These are phyloP conservation scores for Hypoxylon intermedium DNA, from an alignment of 495 filamentous ascomycete species.

Conservation along the genomic window DNA sequence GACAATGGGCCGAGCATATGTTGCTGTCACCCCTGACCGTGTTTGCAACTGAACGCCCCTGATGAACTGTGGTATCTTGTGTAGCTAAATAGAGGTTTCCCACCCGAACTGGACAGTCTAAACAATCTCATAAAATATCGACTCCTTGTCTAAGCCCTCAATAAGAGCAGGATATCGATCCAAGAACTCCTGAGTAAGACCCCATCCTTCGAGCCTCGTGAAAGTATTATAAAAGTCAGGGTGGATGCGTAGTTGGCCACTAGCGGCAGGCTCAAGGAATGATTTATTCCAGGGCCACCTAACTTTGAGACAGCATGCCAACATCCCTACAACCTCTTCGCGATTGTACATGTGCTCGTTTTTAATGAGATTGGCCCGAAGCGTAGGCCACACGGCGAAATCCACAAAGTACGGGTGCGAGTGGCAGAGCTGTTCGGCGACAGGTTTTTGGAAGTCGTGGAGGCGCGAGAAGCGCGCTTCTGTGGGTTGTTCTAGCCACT, in stretches of 20 bases:
- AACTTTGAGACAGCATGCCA: conserved; percentile 2
- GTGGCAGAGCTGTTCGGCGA: background rate
- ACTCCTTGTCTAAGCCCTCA: background rate
- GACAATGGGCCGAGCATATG: no score
- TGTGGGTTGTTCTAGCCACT: background rate
- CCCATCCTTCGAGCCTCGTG: conserved; percentile 8
- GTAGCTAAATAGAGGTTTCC: no score
- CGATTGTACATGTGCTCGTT: background rate
- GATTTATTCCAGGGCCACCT: conserved; percentile 7
- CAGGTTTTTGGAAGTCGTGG: conserved; percentile 5
- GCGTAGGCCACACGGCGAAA: background rate
- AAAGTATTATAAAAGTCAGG: conserved; percentile 3
- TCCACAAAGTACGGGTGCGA: conserved; percentile 7
- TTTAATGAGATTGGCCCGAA: background rate
- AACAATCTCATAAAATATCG: conserved; percentile 9
- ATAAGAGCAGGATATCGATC: background rate
- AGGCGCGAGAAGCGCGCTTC: conserved; percentile 3
- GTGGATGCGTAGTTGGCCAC: background rate
- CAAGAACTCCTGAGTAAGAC: conserved; percentile 1
- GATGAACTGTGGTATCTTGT: no score
- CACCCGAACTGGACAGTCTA: no score
- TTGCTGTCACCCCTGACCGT: no score
- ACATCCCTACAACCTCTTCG: background rate
- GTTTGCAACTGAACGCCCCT: no score
- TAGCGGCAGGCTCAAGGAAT: background rate